Evolutionary conservation across 2,329 filamentous ascomycete species (phyloP).

Genomic region (Claviceps sp.): DNA sequence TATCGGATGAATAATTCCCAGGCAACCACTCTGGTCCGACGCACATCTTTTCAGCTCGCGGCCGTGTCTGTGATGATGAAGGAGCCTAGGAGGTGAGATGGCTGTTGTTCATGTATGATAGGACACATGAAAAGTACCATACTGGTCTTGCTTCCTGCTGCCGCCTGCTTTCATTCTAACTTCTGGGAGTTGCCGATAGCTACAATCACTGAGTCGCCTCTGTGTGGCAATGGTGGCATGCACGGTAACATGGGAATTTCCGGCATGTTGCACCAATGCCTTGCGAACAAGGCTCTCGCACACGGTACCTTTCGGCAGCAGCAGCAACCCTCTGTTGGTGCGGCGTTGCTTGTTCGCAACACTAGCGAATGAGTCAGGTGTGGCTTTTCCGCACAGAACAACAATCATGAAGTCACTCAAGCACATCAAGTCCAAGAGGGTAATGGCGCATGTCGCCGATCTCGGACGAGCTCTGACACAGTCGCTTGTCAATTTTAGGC

Average conservation of each 20-base stretch:
- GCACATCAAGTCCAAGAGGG: not conserved
- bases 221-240: too few species aligned
- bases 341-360: not conserved
- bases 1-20: not conserved
- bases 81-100: not conserved
- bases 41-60: not conserved
- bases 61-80: not conserved
- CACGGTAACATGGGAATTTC: not conserved
- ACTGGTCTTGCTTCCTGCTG: not conserved
- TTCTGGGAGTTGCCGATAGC: not conserved
- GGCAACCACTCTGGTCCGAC: not conserved
- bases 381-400: not conserved
- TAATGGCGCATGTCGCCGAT: constrained; percentile 4
- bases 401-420: not conserved
- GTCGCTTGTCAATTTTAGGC: constrained; percentile 1
- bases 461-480: constrained; percentile 6
- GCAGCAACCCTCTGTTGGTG: not conserved
- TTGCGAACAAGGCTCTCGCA: not conserved
- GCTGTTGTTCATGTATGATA: not conserved
- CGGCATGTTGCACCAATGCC: too few species aligned
- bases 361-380: not conserved
- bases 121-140: not conserved
- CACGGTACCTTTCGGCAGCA: not conserved
- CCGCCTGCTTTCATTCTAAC: not conserved
- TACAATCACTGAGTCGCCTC: not conserved